Evolutionary conservation across 73 alveolate genomes (phyloP).

Genomic region (Paramecium sonneborni): DNA sequence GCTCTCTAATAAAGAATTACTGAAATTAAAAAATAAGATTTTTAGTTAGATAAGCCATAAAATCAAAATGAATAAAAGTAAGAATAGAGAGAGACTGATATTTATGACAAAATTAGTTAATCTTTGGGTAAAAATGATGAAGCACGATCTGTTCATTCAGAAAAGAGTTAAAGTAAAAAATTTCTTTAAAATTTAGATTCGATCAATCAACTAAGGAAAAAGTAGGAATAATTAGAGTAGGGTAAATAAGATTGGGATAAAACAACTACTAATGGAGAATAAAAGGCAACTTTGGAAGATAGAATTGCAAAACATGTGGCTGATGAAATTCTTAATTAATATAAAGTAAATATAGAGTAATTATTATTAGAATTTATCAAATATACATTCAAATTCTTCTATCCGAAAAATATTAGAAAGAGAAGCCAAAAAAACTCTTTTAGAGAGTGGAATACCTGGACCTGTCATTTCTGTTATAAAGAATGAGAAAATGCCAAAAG

Average conservation of each 20-base stretch:
- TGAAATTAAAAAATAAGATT: constrained; percentile 83
- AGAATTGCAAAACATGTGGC: constrained; percentile 86
- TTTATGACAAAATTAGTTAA: constrained; percentile 56
- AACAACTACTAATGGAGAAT: constrained; percentile 42
- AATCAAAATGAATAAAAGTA: constrained; percentile 63
- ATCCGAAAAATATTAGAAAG: constrained; percentile 81
- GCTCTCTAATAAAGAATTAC: constrained; percentile 79
- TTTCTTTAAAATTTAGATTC: constrained; percentile 62
- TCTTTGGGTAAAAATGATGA: constrained; percentile 40
- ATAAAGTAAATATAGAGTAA: constrained; percentile 63
- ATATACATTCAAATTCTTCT: constrained; percentile 80
- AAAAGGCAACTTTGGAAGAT: constrained; percentile 81
- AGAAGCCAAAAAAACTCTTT: constrained; percentile 76
- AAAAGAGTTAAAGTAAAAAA: constrained; percentile 39
- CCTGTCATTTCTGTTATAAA: constrained; percentile 82
- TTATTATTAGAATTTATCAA: constrained; percentile 23
- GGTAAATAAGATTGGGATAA: constrained; percentile 79
- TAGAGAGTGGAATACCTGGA: constrained; percentile 70
- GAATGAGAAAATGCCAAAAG: constrained; percentile 74
- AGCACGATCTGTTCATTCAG: constrained; percentile 60
- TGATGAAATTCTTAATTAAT: constrained; percentile 76
- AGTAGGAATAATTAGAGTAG: constrained; percentile 57
- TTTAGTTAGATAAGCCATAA: constrained; percentile 75
- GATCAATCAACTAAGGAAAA: constrained; percentile 55
- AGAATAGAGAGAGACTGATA: constrained; percentile 9